Conservation (phyloP, 2,329 filamentous ascomycete genomes). For the Ceratocystis harringtonii region DNA sequence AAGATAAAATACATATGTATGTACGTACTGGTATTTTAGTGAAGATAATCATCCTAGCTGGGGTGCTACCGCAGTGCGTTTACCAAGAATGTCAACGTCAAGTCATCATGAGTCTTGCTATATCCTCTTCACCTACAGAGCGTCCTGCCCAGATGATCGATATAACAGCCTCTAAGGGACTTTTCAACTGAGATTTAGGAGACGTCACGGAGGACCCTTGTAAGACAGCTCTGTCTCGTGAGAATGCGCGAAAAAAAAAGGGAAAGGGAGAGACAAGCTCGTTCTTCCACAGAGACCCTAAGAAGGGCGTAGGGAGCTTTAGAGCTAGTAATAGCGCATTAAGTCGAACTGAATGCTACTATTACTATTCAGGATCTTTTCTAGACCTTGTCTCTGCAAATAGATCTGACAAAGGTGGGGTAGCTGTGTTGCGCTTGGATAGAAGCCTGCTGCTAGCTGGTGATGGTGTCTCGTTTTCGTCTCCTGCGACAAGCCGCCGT, state of each 20-base stretch:
- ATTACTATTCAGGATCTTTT: neutral
- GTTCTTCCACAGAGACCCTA: neutral
- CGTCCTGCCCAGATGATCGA: too few species aligned
- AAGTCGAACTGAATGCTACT: too few species aligned
- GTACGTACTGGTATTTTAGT: neutral
- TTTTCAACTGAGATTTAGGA: neutral
- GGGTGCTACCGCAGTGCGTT: too few species aligned
- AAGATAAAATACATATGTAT: neutral
- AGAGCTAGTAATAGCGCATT: too few species aligned
- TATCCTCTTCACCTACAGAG: neutral
- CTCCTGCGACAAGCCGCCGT: neutral
- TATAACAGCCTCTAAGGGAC: too few species aligned
- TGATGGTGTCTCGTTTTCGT: neutral
- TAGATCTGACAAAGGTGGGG: neutral
- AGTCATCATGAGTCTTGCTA: neutral
- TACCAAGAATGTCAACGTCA: neutral
- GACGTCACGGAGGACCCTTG: neutral
- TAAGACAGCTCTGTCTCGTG: neutral
- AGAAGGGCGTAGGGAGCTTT: too few species aligned
- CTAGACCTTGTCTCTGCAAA: neutral
- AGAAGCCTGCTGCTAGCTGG: neutral
- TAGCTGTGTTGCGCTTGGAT: neutral
- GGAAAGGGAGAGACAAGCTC: neutral
- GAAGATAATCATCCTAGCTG: neutral
- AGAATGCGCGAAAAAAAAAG: too few species aligned